A percentile compares a stretch with the other conserved stretches of the same genome.
Evolutionary conservation across 2,329 filamentous ascomycete genomes (phyloP).

Genomic region (Oidium heveae): DNA sequence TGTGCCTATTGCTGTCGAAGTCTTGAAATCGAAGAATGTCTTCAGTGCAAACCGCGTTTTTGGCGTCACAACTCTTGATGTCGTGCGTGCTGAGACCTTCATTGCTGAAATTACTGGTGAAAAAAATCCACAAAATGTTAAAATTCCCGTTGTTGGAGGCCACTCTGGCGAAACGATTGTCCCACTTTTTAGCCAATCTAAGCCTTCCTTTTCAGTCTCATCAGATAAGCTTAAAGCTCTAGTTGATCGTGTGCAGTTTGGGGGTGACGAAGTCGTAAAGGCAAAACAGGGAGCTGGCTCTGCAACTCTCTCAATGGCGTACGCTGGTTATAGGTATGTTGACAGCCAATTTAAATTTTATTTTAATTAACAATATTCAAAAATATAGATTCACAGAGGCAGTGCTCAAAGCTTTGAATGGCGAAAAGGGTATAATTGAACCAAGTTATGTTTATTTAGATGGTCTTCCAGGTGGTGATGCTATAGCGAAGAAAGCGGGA

Average conservation of each 20-base stretch:
- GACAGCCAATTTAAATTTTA: neutral
- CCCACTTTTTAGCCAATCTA: constrained; percentile 80
- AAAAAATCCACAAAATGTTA: constrained; percentile 58
- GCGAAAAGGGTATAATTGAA: constrained; percentile 81
- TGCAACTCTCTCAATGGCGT: constrained; percentile 84
- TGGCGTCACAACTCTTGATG: constrained; percentile 94
- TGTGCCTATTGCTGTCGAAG: constrained; percentile 89
- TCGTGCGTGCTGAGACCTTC: constrained; percentile 94
- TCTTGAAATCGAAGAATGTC: constrained; percentile 76
- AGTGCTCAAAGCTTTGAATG: constrained; percentile 76
- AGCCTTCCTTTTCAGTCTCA: constrained; percentile 56
- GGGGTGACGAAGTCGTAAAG: constrained; percentile 90
- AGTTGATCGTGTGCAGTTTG: constrained; percentile 89
- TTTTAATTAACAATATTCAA: constrained; percentile 2
- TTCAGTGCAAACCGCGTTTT: constrained; percentile 94
- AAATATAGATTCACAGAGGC: constrained; percentile 63
- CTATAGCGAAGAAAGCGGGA: constrained; percentile 60
- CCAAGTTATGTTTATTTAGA: constrained; percentile 90
- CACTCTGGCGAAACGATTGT: constrained; percentile 98
- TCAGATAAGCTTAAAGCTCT: constrained; percentile 75
- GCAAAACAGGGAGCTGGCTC: constrained; percentile 82
- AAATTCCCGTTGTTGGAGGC: constrained; percentile 79
- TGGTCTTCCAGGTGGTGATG: constrained; percentile 68
- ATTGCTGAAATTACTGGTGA: constrained; percentile 65
- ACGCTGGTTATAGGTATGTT: constrained; percentile 68